Evolutionary conservation across 23 red algal genomes (phyloP), one percentile per base, ranked within the genome.

Genomic region (Gracilaria caudata): DNA sequence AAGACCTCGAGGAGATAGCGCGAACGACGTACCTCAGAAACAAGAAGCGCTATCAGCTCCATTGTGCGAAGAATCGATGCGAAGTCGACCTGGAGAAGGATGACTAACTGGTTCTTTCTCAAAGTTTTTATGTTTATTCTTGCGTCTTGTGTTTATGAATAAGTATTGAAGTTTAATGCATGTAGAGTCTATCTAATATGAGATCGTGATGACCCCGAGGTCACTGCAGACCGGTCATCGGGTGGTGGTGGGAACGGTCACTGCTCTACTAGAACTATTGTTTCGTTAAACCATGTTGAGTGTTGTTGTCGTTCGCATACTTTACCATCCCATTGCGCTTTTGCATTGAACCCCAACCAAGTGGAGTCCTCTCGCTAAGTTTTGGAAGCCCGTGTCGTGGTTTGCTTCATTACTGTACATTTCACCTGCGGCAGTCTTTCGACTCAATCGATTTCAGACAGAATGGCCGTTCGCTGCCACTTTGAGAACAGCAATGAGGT

Each of bases 401-500:
- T n/a, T n/a, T n/a, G n/a, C n/a, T n/a, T n/a, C n/a, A n/a, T n/a
- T n/a, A n/a, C n/a, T n/a, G n/a, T n/a, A n/a, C n/a, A n/a, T n/a
- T n/a, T n/a, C n/a, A n/a, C n/a, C n/a, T n/a, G n/a, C n/a, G n/a
- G n/a, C 45, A 9, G 7, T 49, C 45, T 49, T 49, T 13, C 45
- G 7, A 9, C 13, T 49, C 45, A 7, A 9, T 49, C 45, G 45
- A 49, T 49, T 49, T 49, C 7, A 7, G 7, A 49, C 61, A 68
- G 7, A 41, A 97, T 97, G 95, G 95, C 95, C 0, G 35, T 94
- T 35, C 79, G 92, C 43, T 94, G 86, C 33, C 91, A 95, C 55
- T 98, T 98, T 81, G 96, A 98, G 58, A 95, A 94, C 83, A 94
- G 81, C 54, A 94, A 94, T 79, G 96, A 94, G 36, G 79, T 98